These are phyloP conservation scores for Saccharum hybrid DNA, from an alignment of 202 grass and related monocot species.

Conservation along the genomic window DNA sequence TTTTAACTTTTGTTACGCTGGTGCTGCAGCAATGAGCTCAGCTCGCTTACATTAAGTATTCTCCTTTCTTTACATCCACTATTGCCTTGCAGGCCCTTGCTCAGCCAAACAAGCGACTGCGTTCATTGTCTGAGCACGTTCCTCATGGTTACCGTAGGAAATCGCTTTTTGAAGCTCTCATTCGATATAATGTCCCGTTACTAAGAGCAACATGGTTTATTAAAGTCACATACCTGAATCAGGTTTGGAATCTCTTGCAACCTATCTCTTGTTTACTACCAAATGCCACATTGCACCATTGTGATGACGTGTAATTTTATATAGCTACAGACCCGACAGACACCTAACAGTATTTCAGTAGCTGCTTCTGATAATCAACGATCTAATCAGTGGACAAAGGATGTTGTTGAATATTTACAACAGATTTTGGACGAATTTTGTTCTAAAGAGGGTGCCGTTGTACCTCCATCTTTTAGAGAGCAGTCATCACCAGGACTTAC, in stretches of 20 bases:
- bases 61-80: constrained; percentile 4
- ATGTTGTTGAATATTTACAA: constrained; percentile 88
- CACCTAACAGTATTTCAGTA: constrained; percentile 62
- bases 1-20: constrained; percentile 24
- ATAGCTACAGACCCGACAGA: constrained; percentile 70
- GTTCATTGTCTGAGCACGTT: constrained; percentile 80
- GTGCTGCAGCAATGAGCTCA: constrained; percentile 15
- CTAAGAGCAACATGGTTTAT: constrained; percentile 98
- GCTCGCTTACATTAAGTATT: constrained; percentile 28
- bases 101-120: constrained; percentile 77
- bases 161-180: constrained; percentile 93
- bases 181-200: constrained; percentile 84
- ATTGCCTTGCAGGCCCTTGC: constrained; percentile 74
- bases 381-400: constrained; percentile 92
- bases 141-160: constrained; percentile 99
- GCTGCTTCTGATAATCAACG: constrained; percentile 77
- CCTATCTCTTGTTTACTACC: constrained; percentile 34
- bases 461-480: constrained; percentile 62
- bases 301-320: constrained; percentile 42
- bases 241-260: constrained; percentile 60
- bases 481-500: constrained; percentile 71
- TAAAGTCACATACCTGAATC: constrained; percentile 99
- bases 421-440: constrained; percentile 88
- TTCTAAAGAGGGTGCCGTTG: constrained; percentile 64
- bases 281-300: constrained; percentile 15